Conservation (phyloP, 495 filamentous ascomycete species). For the Lasiosphaeria miniovina region DNA sequence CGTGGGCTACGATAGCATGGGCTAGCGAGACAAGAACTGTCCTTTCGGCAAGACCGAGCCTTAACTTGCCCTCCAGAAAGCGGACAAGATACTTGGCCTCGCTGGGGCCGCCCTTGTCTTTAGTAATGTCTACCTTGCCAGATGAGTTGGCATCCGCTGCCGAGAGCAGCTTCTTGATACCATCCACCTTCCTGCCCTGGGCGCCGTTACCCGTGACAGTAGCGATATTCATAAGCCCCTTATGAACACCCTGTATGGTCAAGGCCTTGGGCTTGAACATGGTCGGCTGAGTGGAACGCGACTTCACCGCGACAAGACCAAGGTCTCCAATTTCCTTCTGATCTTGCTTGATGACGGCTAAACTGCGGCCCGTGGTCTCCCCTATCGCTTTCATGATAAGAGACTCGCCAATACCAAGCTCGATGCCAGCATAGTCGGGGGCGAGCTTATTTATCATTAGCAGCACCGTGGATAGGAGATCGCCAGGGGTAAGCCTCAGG, state of each 20-base stretch:
- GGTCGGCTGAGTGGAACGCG: slow-evolving; percentile 85
- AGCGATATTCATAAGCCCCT: slow-evolving; percentile 84
- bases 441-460: slow-evolving; percentile 98
- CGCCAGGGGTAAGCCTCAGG: slow-evolving; percentile 80
- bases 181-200: slow-evolving; percentile 85
- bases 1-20: slow-evolving; percentile 82
- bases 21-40: slow-evolving; percentile 85
- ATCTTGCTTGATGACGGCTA: slow-evolving; percentile 84
- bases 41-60: slow-evolving; percentile 87
- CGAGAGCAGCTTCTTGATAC: slow-evolving; percentile 91
- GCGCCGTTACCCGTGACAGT: slow-evolving; percentile 81
- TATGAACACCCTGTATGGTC: slow-evolving; percentile 81
- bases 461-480: slow-evolving; percentile 81
- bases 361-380: slow-evolving; percentile 84
- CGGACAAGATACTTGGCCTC: slow-evolving; percentile 93
- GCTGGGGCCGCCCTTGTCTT: slow-evolving; percentile 89
- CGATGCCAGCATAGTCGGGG: slow-evolving; percentile 92
- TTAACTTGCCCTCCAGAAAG: slow-evolving; percentile 89
- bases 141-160: slow-evolving; percentile 68
- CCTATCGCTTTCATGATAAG: slow-evolving; percentile 98
- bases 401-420: slow-evolving; percentile 94
- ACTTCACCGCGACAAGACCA: slow-evolving; percentile 91
- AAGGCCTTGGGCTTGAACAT: slow-evolving; percentile 96
- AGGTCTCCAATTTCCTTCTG: slow-evolving; percentile 95
- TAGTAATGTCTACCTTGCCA: slow-evolving; percentile 82